Conservation (phyloP, 305 asterid genomes). For the Vinca major region DNA sequence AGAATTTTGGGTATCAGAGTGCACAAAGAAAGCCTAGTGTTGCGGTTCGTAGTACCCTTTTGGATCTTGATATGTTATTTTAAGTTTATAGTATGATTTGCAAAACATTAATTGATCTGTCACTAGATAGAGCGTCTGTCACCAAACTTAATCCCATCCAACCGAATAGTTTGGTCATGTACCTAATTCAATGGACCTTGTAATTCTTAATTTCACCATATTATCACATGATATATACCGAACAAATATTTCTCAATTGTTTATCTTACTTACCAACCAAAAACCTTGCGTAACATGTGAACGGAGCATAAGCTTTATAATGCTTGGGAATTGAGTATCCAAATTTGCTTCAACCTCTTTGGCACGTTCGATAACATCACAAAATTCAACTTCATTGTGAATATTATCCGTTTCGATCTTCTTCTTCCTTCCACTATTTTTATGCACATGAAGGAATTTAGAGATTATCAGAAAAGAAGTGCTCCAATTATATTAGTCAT, state of each 20-base stretch:
- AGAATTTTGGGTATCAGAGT: no score
- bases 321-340: constrained; percentile 22
- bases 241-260: no score
- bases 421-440: not conserved
- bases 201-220: no score
- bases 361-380: constrained; percentile 20
- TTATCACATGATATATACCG: no score
- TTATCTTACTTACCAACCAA: constrained; percentile 44
- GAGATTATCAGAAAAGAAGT: not conserved
- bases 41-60: no score
- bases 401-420: not conserved
- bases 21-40: no score
- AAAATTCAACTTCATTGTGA: not conserved
- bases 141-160: no score
- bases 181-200: not conserved
- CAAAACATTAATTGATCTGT: no score
- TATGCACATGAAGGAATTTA: not conserved
- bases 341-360: constrained; percentile 26
- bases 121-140: no score
- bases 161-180: not conserved
- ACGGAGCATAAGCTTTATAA: constrained; percentile 28
- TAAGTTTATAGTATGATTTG: no score
- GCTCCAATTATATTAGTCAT: no score
- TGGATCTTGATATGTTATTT: no score
- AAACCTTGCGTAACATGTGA: constrained; percentile 32